These are phyloP conservation scores for Melastoma candidum DNA, from an alignment of 441 rosid genomes.

Conservation along the genomic window DNA sequence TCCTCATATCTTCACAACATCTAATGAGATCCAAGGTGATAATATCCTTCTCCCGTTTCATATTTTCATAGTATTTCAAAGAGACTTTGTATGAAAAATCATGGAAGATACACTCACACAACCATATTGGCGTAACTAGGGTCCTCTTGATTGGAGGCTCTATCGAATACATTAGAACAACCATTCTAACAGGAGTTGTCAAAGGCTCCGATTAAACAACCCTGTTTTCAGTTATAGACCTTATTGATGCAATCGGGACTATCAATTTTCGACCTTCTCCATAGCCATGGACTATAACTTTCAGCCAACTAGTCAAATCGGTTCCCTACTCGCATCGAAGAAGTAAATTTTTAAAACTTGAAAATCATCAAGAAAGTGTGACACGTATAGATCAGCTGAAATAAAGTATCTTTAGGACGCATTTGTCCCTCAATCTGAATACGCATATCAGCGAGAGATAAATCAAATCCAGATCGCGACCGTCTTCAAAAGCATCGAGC, in stretches of 20 bases:
- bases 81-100: conserved; percentile 18
- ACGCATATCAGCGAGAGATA: no score
- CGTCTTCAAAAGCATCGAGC: no score
- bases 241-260: conserved; percentile 24
- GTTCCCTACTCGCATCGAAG: no score
- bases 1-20: conserved; percentile 26
- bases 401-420: no score
- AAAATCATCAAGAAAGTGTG: no score
- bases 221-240: conserved; percentile 25
- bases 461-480: no score
- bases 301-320: background rate
- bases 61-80: conserved; percentile 26
- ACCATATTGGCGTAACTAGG: conserved; percentile 16
- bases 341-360: no score
- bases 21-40: conserved; percentile 22
- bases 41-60: conserved; percentile 30
- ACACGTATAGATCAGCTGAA: no score
- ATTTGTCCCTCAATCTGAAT: no score
- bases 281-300: conserved; percentile 19
- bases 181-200: conserved; percentile 8
- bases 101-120: conserved; percentile 13
- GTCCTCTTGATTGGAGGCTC: conserved; percentile 20
- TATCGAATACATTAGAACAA: conserved; percentile 9
- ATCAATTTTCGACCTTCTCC: conserved; percentile 16
- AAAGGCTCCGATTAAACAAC: conserved; percentile 16